A percentile compares a stretch with the other conserved stretches of the same genome.
These are phyloP conservation scores for Cornus controversa DNA, from an alignment of 148 eudicot species.

Conservation along the genomic window DNA sequence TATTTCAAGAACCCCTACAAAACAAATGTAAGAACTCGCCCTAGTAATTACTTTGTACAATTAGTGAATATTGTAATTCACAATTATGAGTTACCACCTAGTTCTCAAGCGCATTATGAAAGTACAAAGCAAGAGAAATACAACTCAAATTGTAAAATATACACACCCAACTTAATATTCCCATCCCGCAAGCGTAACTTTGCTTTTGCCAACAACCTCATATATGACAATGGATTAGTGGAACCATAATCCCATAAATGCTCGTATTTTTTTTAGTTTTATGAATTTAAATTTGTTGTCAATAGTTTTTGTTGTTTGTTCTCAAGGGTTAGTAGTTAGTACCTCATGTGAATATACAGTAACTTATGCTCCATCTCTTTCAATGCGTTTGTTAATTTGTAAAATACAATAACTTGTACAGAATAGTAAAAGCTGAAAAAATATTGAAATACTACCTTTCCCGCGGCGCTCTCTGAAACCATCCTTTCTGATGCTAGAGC, in stretches of 20 bases:
- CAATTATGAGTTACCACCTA: background rate
- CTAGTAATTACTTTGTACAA: background rate
- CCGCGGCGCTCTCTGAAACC: conserved; percentile 83
- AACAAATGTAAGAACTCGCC: too few relatives aligned
- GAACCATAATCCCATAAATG: too few relatives aligned
- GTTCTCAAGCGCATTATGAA: background rate
- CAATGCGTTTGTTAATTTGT: background rate
- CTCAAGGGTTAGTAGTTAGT: too few relatives aligned
- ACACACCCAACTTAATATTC: background rate
- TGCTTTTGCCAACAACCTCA: background rate
- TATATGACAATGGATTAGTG: background rate
- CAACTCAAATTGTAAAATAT: background rate
- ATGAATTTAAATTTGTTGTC: too few relatives aligned
- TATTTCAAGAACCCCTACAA: too few relatives aligned
- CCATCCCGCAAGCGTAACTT: background rate
- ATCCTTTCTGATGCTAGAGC: conserved; percentile 79
- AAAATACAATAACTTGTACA: background rate
- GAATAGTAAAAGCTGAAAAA: background rate
- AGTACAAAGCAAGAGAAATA: background rate
- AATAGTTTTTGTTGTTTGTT: too few relatives aligned
- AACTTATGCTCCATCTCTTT: background rate
- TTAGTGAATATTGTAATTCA: background rate
- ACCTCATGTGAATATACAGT: background rate
- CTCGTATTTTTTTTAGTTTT: too few relatives aligned
- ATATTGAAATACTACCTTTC: conserved; percentile 62